Evolutionary conservation across 495 filamentous ascomycete species (phyloP).

Genomic region (Penicillium cosmopolitanum): DNA sequence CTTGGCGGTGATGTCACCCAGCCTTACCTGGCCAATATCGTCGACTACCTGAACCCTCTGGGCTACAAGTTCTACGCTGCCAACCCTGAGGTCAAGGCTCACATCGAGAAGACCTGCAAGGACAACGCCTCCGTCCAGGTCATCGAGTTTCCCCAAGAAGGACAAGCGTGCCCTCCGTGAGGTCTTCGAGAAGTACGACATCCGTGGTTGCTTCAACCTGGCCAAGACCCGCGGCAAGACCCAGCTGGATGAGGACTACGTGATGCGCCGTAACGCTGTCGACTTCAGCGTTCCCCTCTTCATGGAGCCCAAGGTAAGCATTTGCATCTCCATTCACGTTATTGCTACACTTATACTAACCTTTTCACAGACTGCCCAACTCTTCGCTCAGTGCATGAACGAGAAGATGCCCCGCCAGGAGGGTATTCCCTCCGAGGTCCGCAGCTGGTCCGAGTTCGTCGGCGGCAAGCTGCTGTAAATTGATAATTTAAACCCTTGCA

Average conservation of each 20-base stretch:
- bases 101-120: constrained; percentile 73
- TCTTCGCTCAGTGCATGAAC: constrained; percentile 95
- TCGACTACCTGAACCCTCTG: constrained; percentile 82
- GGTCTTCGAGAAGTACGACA: constrained; percentile 96
- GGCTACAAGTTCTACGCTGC: constrained; percentile 94
- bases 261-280: constrained; percentile 97
- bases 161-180: constrained; percentile 94
- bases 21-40: constrained; percentile 71
- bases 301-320: constrained; percentile 95
- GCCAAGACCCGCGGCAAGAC: constrained; percentile 82
- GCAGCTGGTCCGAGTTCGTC: constrained; percentile 92
- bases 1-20: constrained; percentile 81
- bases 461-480: constrained; percentile 85
- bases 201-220: constrained; percentile 94
- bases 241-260: constrained; percentile 90
- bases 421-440: constrained; percentile 88
- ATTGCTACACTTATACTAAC: constrained; percentile 17
- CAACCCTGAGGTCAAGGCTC: constrained; percentile 74
- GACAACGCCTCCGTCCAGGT: constrained; percentile 75
- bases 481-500: constrained; percentile 15
- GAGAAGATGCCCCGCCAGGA: constrained; percentile 83
- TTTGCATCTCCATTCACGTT: neutral
- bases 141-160: constrained; percentile 96
- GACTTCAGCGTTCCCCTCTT: constrained; percentile 98
- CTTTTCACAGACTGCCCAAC: constrained; percentile 75